Base-by-base conservation (phyloP, 1,284 basidiomycete species). In the Bjerkandera adusta region DNA sequence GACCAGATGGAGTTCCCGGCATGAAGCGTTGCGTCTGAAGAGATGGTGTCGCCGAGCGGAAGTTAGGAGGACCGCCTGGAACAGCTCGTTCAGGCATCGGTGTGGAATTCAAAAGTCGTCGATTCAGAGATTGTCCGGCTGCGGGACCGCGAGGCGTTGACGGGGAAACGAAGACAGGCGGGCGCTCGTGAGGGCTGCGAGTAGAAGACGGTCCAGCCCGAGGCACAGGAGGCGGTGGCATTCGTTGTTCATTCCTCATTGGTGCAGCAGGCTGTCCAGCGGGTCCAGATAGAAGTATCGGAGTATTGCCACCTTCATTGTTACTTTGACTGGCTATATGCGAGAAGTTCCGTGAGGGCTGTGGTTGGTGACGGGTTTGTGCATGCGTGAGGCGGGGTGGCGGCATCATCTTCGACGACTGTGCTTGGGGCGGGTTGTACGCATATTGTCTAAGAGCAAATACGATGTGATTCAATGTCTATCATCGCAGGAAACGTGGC, bases 361-460 rank as follows among this genome's bases (percentile, higher is more conserved):
- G 12, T 22, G 18, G 13, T 15, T 50, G 43, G 16, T 26, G 55
- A 7, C 48, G 53, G n/a, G 49, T 45, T 37, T 64, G 61, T 16
- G 44, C 35, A 41, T 61, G 51, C 4, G 65, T 55, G 6, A 64
- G 51, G 11, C 43, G 47, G 1, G 57, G 58, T 6, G 53, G 50
- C 22, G 53, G 56, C 51, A 58, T 57, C 0, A 43, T 32, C 20
- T 55, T 67, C 36, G 59, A 57, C 43, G 68, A 72, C 33, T 68
- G 59, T 16, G 67, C 69, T 21, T 69, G 66, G 25, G 73, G 69
- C 21, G 73, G 72, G 6, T 59, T 66, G 58, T 83, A 86, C 16
- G 76, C 73, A 57, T 79, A 86, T 62, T 83, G 76, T 49, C 85
- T 88, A 49, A 47, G 45, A 27, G 18, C 10, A 48, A 41, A 16